Percentiles rank a stretch among this genome's conserved stretches.
phyloP scores from a whole-genome alignment of 2,329 filamentous ascomycete species.

The Geosmithia morbida region DNA sequence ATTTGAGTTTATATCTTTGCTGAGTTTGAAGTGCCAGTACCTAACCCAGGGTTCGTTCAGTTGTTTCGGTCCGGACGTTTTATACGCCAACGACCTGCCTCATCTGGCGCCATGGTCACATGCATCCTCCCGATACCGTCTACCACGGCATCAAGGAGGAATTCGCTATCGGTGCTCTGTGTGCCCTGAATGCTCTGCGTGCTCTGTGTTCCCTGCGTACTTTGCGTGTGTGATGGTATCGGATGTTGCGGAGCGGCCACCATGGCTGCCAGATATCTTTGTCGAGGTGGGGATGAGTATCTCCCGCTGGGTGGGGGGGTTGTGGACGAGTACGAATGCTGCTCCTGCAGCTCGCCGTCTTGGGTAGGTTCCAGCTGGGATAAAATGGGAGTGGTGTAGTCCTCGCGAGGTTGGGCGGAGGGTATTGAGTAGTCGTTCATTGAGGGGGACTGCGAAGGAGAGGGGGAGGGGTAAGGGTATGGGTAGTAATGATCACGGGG shows the following conservation, averaged over 20 bases:
- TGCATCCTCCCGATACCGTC: conserved; percentile 19
- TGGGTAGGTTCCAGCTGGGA: not conserved
- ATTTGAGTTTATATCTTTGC: too few species aligned
- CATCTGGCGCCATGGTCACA: conserved; percentile 20
- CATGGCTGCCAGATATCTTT: too few species aligned
- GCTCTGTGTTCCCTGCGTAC: not conserved
- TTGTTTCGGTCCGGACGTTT: conserved; percentile 6
- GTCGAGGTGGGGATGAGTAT: too few species aligned
- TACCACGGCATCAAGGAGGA: conserved; percentile 18
- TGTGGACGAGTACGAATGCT: not conserved
- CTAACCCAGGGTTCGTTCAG: not conserved
- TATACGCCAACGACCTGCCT: conserved; percentile 26
- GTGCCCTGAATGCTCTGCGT: not conserved
- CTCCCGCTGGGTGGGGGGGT: too few species aligned
- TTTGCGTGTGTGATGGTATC: not conserved
- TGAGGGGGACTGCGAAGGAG: not conserved
- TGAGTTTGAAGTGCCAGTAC: too few species aligned
- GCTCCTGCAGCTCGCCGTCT: not conserved
- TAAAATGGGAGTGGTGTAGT: not conserved
- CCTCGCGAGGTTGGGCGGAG: not conserved
- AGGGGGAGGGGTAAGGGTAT: not conserved
- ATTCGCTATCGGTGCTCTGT: conserved; percentile 9
- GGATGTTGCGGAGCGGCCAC: not conserved
- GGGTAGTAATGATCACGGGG: not conserved
- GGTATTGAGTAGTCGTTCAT: not conserved